phyloP scores from a whole-genome alignment of 805 yeast species.

The Saccharomycopsis sp. region DNA sequence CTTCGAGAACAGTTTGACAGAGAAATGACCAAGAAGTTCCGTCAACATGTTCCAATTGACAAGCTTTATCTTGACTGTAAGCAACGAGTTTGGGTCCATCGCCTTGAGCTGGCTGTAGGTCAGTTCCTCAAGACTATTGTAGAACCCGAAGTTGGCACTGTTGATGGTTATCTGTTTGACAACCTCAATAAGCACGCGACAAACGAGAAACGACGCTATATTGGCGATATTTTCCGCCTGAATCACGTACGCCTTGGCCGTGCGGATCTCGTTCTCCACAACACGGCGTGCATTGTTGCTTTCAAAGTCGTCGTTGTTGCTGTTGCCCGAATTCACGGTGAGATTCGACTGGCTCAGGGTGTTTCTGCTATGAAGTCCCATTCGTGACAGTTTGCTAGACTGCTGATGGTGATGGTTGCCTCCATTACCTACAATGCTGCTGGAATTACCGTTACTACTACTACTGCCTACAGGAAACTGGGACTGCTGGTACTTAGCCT shows the following conservation, averaged over 20 bases:
- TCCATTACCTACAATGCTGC: no score
- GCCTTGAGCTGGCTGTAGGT: slow-evolving; percentile 84
- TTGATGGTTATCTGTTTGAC: slow-evolving; percentile 81
- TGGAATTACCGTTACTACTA: no score
- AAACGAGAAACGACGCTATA: slow-evolving; percentile 79
- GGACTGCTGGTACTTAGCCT: neutral
- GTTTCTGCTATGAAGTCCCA: slow-evolving; percentile 19
- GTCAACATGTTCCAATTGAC: slow-evolving; percentile 95
- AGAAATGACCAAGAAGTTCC: slow-evolving; percentile 83
- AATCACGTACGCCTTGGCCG: slow-evolving; percentile 58
- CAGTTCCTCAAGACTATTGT: slow-evolving; percentile 83
- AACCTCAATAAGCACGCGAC: slow-evolving; percentile 88
- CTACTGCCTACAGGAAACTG: neutral
- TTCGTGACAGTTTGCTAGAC: slow-evolving; percentile 7
- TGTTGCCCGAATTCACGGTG: neutral
- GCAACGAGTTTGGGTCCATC: slow-evolving; percentile 69
- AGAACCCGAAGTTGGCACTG: slow-evolving; percentile 68
- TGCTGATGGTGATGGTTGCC: neutral
- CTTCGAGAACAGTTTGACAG: slow-evolving; percentile 71
- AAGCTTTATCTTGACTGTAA: slow-evolving; percentile 68
- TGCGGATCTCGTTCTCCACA: slow-evolving; percentile 29
- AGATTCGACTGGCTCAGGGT: slow-evolving; percentile 13
- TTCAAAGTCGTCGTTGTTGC: slow-evolving; percentile 2
- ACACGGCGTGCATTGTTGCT: slow-evolving; percentile 11
- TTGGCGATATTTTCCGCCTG: slow-evolving; percentile 83